phyloP scores from a whole-genome alignment of 345 rosid species.

The Psidium guajava region DNA sequence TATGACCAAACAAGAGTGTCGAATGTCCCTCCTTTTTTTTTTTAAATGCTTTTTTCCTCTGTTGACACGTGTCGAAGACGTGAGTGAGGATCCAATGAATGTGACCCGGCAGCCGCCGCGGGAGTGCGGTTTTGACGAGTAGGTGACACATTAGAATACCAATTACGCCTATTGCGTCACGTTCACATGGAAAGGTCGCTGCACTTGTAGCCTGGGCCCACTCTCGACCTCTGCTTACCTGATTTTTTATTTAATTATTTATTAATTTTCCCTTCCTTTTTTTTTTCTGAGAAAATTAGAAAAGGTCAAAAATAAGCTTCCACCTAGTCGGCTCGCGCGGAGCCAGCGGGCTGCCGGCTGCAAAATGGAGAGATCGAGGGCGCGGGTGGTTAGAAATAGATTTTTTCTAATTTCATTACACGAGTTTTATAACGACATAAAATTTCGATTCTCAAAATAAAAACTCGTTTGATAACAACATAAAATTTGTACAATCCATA shows the following conservation, averaged over 20 bases:
- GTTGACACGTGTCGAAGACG: neutral
- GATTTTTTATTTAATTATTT: neutral
- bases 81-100: neutral
- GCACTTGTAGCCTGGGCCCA: neutral
- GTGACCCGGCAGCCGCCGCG: neutral
- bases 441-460: no score
- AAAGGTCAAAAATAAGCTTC: neutral
- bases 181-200: neutral
- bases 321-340: neutral
- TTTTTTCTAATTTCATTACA: no score
- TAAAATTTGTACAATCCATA: no score
- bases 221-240: neutral
- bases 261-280: no score
- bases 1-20: no score
- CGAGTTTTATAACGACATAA: no score
- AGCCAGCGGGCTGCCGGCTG: no score
- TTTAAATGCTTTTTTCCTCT: no score
- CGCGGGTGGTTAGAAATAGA: no score
- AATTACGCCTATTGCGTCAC: neutral
- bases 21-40: accelerated
- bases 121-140: neutral
- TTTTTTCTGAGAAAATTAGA: neutral
- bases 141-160: neutral
- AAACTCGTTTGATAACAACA: no score
- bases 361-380: no score